Conservation (phyloP, 2,329 filamentous ascomycete species). For the Meredithiella fracta region DNA sequence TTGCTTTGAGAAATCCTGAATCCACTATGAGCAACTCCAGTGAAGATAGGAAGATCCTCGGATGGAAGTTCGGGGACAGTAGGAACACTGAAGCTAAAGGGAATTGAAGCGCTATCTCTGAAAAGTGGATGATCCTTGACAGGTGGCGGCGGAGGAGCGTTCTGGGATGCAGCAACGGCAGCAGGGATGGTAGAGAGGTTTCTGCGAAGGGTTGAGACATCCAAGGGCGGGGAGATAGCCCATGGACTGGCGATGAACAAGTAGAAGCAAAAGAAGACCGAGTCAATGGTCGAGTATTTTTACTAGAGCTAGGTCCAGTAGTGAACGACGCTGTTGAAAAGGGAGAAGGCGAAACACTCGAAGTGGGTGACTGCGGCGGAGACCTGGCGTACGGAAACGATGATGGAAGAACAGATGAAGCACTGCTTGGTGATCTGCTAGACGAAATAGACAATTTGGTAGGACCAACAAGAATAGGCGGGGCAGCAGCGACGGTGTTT, state of each 20-base stretch:
- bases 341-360: not conserved
- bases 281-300: not conserved
- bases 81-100: not conserved
- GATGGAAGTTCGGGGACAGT: not conserved
- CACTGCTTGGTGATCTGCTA: conserved; percentile 2
- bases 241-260: not conserved
- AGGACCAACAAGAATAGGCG: conserved; percentile 30
- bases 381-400: not conserved
- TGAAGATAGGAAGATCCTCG: not conserved
- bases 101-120: not conserved
- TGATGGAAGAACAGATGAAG: not conserved
- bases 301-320: not conserved
- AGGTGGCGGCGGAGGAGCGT: conserved; percentile 6
- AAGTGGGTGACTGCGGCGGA: not conserved
- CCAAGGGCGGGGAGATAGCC: not conserved
- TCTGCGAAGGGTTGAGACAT: not conserved
- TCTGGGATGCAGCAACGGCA: conserved; percentile 6
- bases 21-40: not conserved
- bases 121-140: conserved; percentile 13
- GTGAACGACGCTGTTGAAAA: not conserved
- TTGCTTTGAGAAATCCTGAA: conserved; percentile 9
- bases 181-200: conserved; percentile 7
- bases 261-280: not conserved
- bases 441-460: conserved; percentile 16
- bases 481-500: conserved; percentile 39